Conservation (phyloP, 371 early-diverging fungal species). For the Mortierella sp. region DNA sequence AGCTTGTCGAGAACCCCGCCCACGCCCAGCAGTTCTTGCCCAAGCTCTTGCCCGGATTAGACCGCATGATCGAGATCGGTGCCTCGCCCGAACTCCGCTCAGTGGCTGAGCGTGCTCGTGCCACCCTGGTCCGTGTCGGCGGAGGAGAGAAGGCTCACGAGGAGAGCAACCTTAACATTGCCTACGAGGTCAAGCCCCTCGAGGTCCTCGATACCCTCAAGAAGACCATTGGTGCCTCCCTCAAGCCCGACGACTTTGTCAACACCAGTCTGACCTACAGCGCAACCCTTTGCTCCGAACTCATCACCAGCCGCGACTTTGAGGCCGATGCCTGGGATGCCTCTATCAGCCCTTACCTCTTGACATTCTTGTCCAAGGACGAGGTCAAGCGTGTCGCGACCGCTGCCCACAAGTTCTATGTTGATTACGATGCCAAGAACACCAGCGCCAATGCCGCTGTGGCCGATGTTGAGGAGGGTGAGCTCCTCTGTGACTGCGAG, state of each 20-base stretch:
- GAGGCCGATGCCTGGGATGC: constrained; percentile 65
- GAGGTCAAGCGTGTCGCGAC: constrained; percentile 56
- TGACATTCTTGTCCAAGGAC: constrained; percentile 65
- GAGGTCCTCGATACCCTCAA: constrained; percentile 42
- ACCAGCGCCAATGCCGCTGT: constrained; percentile 63
- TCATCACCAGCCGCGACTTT: constrained; percentile 68
- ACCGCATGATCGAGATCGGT: constrained; percentile 81
- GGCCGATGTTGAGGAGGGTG: constrained; percentile 80
- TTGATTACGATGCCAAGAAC: constrained; percentile 63
- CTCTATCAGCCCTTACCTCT: constrained; percentile 68
- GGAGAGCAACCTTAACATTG: constrained; percentile 45
- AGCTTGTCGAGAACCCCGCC: constrained; percentile 84
- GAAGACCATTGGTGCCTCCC: constrained; percentile 28
- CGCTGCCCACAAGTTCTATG: constrained; percentile 58
- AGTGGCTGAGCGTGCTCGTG: constrained; percentile 71
- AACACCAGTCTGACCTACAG: constrained; percentile 61
- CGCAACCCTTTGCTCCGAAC: constrained; percentile 64
- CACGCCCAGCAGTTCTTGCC: constrained; percentile 89
- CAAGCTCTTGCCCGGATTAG: constrained; percentile 82
- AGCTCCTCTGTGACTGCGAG: constrained; percentile 85
- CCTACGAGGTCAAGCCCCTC: constrained; percentile 43
- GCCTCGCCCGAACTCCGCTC: constrained; percentile 86
- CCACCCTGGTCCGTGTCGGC: constrained; percentile 71
- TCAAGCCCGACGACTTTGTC: constrained; percentile 62
- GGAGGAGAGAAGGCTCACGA: constrained; percentile 61